Percentiles rank a stretch among this genome's conserved stretches.
Conservation (phyloP, 2,329 filamentous ascomycete species). For the Aspergillus ruber region DNA sequence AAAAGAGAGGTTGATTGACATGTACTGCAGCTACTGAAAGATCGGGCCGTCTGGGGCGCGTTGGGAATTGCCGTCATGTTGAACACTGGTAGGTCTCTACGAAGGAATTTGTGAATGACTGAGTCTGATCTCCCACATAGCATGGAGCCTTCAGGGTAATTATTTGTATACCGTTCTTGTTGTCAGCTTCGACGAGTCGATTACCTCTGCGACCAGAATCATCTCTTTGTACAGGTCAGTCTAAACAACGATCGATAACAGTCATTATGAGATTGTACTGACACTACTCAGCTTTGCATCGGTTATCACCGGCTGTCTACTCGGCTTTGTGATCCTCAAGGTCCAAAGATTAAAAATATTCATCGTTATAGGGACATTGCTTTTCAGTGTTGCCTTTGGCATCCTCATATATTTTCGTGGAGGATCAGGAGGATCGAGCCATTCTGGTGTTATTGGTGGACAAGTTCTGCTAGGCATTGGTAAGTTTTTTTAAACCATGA, state of each 20-base stretch:
- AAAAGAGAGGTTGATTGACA: conserved; percentile 1
- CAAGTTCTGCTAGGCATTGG: conserved; percentile 57
- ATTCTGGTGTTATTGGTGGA: conserved; percentile 55
- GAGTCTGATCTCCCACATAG: conserved; percentile 12
- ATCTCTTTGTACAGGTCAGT: conserved; percentile 49
- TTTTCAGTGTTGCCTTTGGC: conserved; percentile 61
- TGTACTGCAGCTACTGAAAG: conserved; percentile 45
- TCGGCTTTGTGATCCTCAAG: conserved; percentile 53
- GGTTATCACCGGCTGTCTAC: conserved; percentile 51
- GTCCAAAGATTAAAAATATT: conserved; percentile 58
- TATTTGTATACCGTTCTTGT: conserved; percentile 59
- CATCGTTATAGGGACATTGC: conserved; percentile 53
- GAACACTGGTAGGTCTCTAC: conserved; percentile 15
- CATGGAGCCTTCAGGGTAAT: conserved; percentile 58
- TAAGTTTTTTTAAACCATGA: conserved; percentile 7
- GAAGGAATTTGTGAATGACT: conserved; percentile 10
- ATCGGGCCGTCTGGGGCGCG: conserved; percentile 59
- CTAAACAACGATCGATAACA: neutral
- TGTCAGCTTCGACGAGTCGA: conserved; percentile 55
- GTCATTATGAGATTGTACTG: neutral
- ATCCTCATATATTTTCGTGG: conserved; percentile 60
- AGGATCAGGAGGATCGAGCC: conserved; percentile 35
- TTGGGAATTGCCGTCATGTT: conserved; percentile 48
- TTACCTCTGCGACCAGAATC: conserved; percentile 53
- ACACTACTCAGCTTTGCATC: conserved; percentile 39